Evolutionary conservation across 768 basidiomycete species (phyloP), one percentile per base, ranked within the genome.

Genomic region (Pleurotus djamor): DNA sequence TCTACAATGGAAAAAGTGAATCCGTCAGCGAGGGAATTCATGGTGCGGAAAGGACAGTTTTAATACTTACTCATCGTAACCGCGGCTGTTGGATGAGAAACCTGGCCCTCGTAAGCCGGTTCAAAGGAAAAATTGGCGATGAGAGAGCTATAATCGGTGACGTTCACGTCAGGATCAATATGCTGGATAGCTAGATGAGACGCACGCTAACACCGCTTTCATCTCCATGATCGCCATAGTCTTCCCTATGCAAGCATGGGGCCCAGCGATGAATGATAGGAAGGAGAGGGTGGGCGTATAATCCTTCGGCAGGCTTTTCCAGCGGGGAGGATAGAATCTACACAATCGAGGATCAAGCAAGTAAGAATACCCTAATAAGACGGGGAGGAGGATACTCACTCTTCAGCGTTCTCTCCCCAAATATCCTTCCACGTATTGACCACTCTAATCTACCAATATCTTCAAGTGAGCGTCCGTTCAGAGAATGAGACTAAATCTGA

Each of bases 371-470:
- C n/a, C n/a, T n/a, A n/a, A n/a, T n/a, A n/a, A n/a, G n/a, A n/a
- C n/a, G n/a, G n/a, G n/a, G n/a, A n/a, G 21, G 33, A 52, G 43
- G 38, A 32, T 36, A 57, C 72, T 34, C 66, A 79, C 77, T 78
- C 76, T 63, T 80, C 79, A 2, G 81, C 81, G 59, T 84, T 79
- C 49, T 75, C 73, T 12, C 82, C 82, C 82, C 81, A 84, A 9
- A 80, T 61, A 10, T 69, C 74, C 55, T 76, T 77, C 74, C 76
- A 80, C 0, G 79, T 81, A 61, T 84, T 84, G 47, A 82, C 68
- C 4, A 76, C 77, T 37, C 79, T 76, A 54, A 83, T 81, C 80
- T 83, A n/a, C n/a, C n/a, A n/a, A n/a, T n/a, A n/a, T n/a, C n/a
- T n/a, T n/a, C n/a, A n/a, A n/a, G n/a, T n/a, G n/a, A n/a, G n/a